Conservation (phyloP, 768 basidiomycete genomes). For the Boletus vinaceobasis region DNA sequence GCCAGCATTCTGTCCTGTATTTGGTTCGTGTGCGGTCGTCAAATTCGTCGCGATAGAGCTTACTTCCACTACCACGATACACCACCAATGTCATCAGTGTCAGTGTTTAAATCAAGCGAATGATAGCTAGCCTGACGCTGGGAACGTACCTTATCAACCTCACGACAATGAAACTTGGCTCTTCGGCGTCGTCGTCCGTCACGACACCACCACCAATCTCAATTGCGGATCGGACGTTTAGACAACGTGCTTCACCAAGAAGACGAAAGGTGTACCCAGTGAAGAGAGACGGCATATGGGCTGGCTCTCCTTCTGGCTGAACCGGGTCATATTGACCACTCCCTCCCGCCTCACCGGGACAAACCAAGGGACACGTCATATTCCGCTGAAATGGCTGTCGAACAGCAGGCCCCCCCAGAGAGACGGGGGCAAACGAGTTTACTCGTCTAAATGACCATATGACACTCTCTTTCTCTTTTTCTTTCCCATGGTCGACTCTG, state of each 20-base stretch:
- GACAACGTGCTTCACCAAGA: conserved; percentile 63
- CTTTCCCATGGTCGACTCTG: conserved; percentile 5
- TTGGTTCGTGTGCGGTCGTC: conserved; percentile 45
- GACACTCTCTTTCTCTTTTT: conserved; percentile 34
- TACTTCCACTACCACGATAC: conserved; percentile 58
- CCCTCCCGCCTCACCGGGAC: conserved; percentile 17
- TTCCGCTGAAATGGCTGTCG: conserved; percentile 48
- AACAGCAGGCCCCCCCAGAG: conserved; percentile 21
- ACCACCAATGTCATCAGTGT: not conserved
- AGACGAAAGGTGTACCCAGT: conserved; percentile 53
- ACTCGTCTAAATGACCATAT: conserved; percentile 60
- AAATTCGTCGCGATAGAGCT: conserved; percentile 56
- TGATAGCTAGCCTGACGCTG: not conserved
- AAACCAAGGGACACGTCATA: conserved; percentile 22
- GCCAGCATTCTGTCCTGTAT: conserved; percentile 91
- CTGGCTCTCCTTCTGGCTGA: not conserved
- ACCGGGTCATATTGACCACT: conserved; percentile 3
- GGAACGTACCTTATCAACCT: conserved; percentile 63
- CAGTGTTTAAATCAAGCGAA: not conserved
- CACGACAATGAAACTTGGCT: conserved; percentile 65
- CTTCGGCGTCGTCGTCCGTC: conserved; percentile 41
- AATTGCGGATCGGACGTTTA: conserved; percentile 56
- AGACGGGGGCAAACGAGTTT: conserved; percentile 58
- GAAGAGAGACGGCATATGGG: conserved; percentile 42
- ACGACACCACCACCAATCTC: conserved; percentile 57